A percentile compares a stretch with the other conserved stretches of the same genome.
Evolutionary conservation across 139 green algal species (phyloP).

Genomic region (Coelastrella sp.): DNA sequence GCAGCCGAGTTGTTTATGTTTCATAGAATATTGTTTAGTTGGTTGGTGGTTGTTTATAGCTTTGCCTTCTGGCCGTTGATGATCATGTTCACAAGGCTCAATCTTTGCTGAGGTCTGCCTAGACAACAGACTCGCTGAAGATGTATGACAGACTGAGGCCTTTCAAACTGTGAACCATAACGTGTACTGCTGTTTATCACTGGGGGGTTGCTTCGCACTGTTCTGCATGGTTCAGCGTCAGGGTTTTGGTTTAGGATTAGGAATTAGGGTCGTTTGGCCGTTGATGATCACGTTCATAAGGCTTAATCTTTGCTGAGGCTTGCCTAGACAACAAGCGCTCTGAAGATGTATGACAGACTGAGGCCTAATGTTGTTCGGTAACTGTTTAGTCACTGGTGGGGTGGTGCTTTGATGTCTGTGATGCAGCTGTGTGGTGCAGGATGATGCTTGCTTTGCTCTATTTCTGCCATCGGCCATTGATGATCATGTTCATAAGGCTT

Average conservation of each 20-base stretch:
- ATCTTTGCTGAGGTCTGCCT: neutral
- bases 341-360: neutral
- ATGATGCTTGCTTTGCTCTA: too few relatives aligned
- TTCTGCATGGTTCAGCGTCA: neutral
- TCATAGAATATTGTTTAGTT: too few relatives aligned
- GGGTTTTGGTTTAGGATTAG: too few relatives aligned
- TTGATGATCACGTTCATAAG: neutral
- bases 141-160: neutral
- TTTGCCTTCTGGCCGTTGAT: neutral
- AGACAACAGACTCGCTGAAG: neutral
- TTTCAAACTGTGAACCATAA: neutral
- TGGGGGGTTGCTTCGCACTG: neutral
- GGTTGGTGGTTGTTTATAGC: too few relatives aligned
- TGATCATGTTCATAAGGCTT: neutral
- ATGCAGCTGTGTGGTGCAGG: too few relatives aligned
- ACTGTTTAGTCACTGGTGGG: too few relatives aligned
- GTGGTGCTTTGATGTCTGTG: too few relatives aligned
- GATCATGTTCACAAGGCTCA: neutral
- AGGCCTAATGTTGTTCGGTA: neutral
- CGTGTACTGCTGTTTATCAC: too few relatives aligned
- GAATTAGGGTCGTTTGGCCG: neutral
- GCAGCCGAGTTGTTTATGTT: too few relatives aligned
- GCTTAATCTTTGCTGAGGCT: constrained; percentile 4
- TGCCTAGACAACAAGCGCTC: neutral
- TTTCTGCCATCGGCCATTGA: neutral